Conservation (phyloP, 805 yeast species). For the Wickerhamomyces bovis region DNA sequence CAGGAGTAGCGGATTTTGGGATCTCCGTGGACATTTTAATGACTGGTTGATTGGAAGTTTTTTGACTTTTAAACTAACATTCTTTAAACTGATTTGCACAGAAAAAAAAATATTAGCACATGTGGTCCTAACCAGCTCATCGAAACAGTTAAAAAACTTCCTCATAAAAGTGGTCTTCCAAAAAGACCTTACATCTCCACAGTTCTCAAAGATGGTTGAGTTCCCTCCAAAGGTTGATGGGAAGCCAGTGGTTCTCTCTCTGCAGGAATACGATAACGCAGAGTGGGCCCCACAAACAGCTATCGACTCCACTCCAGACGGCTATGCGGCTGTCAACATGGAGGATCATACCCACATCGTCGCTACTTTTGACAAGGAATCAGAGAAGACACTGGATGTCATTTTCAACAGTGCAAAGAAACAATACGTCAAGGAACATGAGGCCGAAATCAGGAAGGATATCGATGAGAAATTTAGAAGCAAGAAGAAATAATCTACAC, state of each 20-base stretch:
- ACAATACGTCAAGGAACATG: constrained; percentile 15
- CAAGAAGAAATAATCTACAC: not conserved
- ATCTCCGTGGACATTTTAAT: constrained; percentile 17
- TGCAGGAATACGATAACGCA: constrained; percentile 44
- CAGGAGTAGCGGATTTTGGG: constrained; percentile 63
- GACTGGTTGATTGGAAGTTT: too few relatives aligned
- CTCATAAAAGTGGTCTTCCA: not conserved
- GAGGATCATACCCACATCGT: constrained; percentile 37
- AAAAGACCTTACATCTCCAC: too few relatives aligned
- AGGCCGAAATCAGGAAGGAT: not conserved
- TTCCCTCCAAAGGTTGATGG: constrained; percentile 41
- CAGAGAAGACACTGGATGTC: constrained; percentile 32
- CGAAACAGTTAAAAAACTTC: not conserved
- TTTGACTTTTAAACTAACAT: not conserved
- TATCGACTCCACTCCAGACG: constrained; percentile 31
- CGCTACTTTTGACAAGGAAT: constrained; percentile 35
- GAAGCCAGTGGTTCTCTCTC: constrained; percentile 40
- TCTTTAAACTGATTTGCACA: not conserved
- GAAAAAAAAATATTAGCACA: too few relatives aligned
- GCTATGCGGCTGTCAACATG: constrained; percentile 41
- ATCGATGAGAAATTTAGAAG: not conserved
- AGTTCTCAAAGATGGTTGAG: constrained; percentile 6
- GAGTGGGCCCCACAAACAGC: constrained; percentile 47
- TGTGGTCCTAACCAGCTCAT: constrained; percentile 1
- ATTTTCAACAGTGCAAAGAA: constrained; percentile 43